phyloP scores from a whole-genome alignment of 768 basidiomycete genomes.

The Leucocoprinus leucothites region DNA sequence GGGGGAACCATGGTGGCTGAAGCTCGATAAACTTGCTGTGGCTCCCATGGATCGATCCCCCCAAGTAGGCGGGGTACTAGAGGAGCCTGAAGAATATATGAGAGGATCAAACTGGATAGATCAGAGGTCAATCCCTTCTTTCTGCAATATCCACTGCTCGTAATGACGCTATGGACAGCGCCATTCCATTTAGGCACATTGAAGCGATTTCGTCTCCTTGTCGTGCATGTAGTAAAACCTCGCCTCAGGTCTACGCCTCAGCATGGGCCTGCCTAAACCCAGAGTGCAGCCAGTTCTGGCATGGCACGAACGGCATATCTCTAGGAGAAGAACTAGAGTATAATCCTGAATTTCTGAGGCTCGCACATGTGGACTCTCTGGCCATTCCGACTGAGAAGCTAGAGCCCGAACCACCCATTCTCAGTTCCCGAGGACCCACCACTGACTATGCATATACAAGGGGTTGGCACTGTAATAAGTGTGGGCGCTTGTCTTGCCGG shows the following conservation, averaged over 20 bases:
- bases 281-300: conserved; percentile 57
- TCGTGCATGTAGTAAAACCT: conserved; percentile 36
- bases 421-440: conserved; percentile 29
- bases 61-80: not conserved
- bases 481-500: conserved; percentile 77
- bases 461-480: conserved; percentile 66
- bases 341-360: conserved; percentile 40
- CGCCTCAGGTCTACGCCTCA: conserved; percentile 51
- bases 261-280: conserved; percentile 67
- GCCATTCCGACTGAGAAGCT: conserved; percentile 5
- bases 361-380: conserved; percentile 24
- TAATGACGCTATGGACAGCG: not conserved
- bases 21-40: not conserved
- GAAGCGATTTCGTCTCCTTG: conserved; percentile 28
- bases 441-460: conserved; percentile 56
- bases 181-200: conserved; percentile 1
- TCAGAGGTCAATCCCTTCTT: conserved; percentile 7
- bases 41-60: not conserved
- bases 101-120: not conserved
- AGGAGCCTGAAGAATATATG: not conserved
- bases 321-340: conserved; percentile 42
- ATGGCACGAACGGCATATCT: conserved; percentile 17
- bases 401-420: not conserved
- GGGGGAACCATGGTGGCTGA: conserved; percentile 48
- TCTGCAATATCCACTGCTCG: not conserved